Base-by-base conservation (phyloP, 2,329 filamentous ascomycete genomes). In the Blastomyces percursus region DNA sequence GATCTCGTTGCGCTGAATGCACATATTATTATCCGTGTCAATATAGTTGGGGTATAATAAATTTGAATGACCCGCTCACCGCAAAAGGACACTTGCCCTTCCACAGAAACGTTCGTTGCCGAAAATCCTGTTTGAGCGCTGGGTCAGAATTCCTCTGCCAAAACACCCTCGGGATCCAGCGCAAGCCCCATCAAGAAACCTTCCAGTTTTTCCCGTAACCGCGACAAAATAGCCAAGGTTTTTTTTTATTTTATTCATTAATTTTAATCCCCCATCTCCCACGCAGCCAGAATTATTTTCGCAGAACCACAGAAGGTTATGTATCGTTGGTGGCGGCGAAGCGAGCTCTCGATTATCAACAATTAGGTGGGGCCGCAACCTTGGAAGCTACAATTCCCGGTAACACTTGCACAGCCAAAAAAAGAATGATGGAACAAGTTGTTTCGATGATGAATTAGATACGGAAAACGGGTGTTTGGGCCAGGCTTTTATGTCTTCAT, bases 361-460 rank as follows among this genome's bases (percentile, higher is more conserved):
- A 16, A 21, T 27, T 50, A 21, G 48, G 19, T 55, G 42, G 60
- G 60, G 38, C 66, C 64, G 64, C 61, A 64, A 61, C 63, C 64
- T 66, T 60, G 64, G 62, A 63, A 59, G 59, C 62, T 62, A 61
- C 58, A 59, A 62, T 65, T 46, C 63, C 64, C 66, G 62, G 35
- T 62, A 64, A 61, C 62, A 14, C 59, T 55, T 58, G 64, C 64
- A 40, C 62, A 11, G 35, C 35, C 2, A 38, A 12, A 11, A 38
- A 62, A 54, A 21, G 57, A 52, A 55, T 6, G 42, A 44, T 60
- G 46, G 52, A 55, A 61, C 59, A 61, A 61, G 58, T 56, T 60
- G 59, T 27, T 46, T 57, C 40, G 12, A 24, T 58, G 56, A 58
- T 58, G n/a, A 32, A 44, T 44, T 24, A 32, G 44, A 12, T 35